These are phyloP conservation scores for Lupinus albus DNA, from an alignment of 306 rosid species.

Conservation along the genomic window DNA sequence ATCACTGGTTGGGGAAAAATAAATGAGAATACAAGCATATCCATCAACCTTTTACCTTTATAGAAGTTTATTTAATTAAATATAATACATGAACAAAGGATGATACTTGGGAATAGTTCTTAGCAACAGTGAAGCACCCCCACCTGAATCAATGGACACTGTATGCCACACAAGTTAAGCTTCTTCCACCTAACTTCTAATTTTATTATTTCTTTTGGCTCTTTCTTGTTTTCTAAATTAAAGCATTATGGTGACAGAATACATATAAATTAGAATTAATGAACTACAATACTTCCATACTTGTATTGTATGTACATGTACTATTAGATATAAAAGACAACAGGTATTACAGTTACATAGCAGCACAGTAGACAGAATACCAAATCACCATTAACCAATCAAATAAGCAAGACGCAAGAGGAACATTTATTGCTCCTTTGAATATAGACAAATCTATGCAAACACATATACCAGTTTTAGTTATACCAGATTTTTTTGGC, in stretches of 20 bases:
- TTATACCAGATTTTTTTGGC: constrained; percentile 5
- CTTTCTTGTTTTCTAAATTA: constrained; percentile 13
- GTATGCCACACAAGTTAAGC: constrained; percentile 5
- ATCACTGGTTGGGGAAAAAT: background rate
- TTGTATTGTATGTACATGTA: background rate
- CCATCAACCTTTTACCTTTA: constrained; percentile 1
- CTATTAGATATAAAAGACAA: constrained; percentile 22
- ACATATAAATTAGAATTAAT: constrained; percentile 24
- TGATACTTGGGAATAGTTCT: constrained; percentile 28
- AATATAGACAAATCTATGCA: constrained; percentile 37
- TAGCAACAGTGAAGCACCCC: constrained; percentile 23
- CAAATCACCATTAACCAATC: constrained; percentile 20
- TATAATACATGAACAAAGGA: constrained; percentile 27
- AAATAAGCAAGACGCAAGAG: background rate
- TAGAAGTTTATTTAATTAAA: background rate
- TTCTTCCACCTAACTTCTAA: constrained; percentile 4
- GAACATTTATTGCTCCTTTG: constrained; percentile 40
- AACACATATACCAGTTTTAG: constrained; percentile 34
- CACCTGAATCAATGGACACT: constrained; percentile 4
- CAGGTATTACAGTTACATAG: constrained; percentile 23
- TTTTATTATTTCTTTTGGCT: constrained; percentile 18
- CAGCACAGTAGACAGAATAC: constrained; percentile 1
- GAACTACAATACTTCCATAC: constrained; percentile 28
- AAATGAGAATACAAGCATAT: constrained; percentile 15
- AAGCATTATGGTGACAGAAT: constrained; percentile 29